Evolutionary conservation across 2,329 filamentous ascomycete genomes (phyloP).

Genomic region (Pestalotiopsis sp.): DNA sequence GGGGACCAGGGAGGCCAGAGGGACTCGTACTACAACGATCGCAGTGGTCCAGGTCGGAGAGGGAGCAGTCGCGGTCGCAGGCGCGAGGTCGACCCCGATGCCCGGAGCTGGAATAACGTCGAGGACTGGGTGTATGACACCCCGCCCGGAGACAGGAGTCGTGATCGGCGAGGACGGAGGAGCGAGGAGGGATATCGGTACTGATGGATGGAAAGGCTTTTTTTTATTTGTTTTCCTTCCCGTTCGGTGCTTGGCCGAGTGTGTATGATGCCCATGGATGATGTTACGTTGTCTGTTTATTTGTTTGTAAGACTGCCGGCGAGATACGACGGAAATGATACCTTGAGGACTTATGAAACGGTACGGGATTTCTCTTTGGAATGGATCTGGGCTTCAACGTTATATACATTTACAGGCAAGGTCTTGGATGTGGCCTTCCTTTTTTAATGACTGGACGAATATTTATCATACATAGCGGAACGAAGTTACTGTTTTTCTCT

Average conservation of each 20-base stretch:
- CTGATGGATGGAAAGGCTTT: not conserved
- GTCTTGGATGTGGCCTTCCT: not conserved
- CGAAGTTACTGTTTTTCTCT: not conserved
- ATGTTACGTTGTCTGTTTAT: not conserved
- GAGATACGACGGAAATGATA: not conserved
- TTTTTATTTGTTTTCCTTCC: not conserved
- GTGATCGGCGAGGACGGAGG: not conserved
- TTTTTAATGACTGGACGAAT: not conserved
- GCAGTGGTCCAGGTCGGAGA: not conserved
- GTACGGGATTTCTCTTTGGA: not conserved
- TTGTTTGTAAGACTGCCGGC: not conserved
- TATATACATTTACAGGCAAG: not conserved
- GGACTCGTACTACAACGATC: constrained; percentile 17
- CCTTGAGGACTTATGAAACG: not conserved
- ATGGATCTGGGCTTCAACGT: not conserved
- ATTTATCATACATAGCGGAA: not conserved
- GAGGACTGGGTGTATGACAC: constrained; percentile 35
- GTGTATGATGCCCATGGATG: not conserved
- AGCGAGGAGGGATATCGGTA: constrained; percentile 11
- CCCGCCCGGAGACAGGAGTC: constrained; percentile 17
- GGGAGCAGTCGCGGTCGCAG: not conserved
- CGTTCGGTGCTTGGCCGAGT: not conserved
- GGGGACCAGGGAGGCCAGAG: constrained; percentile 17
- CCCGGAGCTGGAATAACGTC: constrained; percentile 34
- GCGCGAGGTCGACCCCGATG: constrained; percentile 30